These are phyloP conservation scores for Colletotrichum sp. DNA, from an alignment of 2,329 filamentous ascomycete species.

Conservation along the genomic window DNA sequence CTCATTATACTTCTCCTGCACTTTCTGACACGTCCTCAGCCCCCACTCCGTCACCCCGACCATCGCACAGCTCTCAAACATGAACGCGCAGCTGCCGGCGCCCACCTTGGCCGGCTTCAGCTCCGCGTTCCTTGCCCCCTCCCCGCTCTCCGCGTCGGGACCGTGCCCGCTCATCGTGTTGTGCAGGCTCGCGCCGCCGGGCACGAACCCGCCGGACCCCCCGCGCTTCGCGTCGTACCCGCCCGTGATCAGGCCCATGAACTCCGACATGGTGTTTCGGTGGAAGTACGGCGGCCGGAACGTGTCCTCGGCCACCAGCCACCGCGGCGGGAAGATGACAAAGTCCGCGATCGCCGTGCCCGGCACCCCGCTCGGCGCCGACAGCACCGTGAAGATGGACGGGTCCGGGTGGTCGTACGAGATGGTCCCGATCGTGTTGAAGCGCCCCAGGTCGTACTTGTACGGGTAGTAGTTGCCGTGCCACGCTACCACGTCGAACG, in stretches of 20 bases:
- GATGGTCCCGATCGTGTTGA: conserved; percentile 76
- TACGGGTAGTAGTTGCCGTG: conserved; percentile 81
- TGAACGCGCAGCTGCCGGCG: conserved; percentile 67
- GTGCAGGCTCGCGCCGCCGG: conserved; percentile 67
- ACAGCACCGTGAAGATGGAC: conserved; percentile 76
- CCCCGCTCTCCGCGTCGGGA: conserved; percentile 62
- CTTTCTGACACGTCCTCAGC: conserved; percentile 60
- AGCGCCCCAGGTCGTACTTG: conserved; percentile 82
- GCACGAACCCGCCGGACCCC: conserved; percentile 57
- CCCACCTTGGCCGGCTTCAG: conserved; percentile 64
- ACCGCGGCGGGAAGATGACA: conserved; percentile 74
- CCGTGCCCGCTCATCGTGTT: conserved; percentile 75
- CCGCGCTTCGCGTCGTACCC: conserved; percentile 68
- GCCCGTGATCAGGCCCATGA: conserved; percentile 65
- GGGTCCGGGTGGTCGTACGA: conserved; percentile 82
- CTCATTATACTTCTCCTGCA: conserved; percentile 73
- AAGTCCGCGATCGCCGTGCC: conserved; percentile 74
- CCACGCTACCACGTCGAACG: conserved; percentile 82
- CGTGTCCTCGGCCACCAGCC: conserved; percentile 72
- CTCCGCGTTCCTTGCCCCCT: conserved; percentile 60
- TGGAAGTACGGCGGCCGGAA: conserved; percentile 78
- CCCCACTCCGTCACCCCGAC: conserved; percentile 77
- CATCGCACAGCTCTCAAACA: conserved; percentile 74
- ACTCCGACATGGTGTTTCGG: conserved; percentile 71
- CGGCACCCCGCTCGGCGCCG: conserved; percentile 63